A percentile compares a stretch with the other conserved stretches of the same genome.
These are phyloP conservation scores for Thymus mandschuricus DNA, from an alignment of 257 asterid species.

Conservation along the genomic window DNA sequence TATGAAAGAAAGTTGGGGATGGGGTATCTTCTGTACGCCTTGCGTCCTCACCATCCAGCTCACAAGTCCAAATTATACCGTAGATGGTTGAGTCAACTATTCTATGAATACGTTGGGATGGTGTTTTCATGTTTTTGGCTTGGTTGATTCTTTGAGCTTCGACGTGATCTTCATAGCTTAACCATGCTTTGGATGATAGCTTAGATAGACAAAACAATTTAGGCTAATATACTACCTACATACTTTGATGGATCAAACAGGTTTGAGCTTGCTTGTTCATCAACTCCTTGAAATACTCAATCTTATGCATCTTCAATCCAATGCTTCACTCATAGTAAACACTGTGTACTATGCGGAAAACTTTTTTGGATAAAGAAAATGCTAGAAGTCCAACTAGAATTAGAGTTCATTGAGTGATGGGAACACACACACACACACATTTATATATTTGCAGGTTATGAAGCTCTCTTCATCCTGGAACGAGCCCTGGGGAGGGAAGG, in stretches of 20 bases:
- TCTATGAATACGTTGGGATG: neutral
- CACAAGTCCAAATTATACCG: neutral
- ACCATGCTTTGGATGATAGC: neutral
- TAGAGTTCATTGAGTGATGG: constrained; percentile 3
- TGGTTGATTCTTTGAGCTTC: neutral
- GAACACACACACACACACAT: neutral
- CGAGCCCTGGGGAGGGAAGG: neutral
- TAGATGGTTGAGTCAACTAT: neutral
- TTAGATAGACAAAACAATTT: too few species aligned
- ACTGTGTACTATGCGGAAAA: neutral
- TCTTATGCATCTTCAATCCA: too few species aligned
- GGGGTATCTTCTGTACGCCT: neutral
- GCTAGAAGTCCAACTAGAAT: constrained; percentile 4
- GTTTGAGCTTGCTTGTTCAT: too few species aligned
- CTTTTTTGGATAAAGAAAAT: neutral
- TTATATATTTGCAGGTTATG: neutral
- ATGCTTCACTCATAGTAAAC: too few species aligned
- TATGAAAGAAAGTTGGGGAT: neutral
- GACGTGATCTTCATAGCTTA: neutral
- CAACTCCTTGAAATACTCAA: too few species aligned
- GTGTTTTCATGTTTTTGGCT: neutral
- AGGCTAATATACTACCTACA: too few species aligned
- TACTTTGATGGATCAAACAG: too few species aligned
- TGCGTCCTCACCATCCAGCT: constrained; percentile 11
- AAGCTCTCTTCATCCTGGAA: neutral